phyloP scores from a whole-genome alignment of 2,329 filamentous ascomycete genomes.

The Verticillium isaacii region DNA sequence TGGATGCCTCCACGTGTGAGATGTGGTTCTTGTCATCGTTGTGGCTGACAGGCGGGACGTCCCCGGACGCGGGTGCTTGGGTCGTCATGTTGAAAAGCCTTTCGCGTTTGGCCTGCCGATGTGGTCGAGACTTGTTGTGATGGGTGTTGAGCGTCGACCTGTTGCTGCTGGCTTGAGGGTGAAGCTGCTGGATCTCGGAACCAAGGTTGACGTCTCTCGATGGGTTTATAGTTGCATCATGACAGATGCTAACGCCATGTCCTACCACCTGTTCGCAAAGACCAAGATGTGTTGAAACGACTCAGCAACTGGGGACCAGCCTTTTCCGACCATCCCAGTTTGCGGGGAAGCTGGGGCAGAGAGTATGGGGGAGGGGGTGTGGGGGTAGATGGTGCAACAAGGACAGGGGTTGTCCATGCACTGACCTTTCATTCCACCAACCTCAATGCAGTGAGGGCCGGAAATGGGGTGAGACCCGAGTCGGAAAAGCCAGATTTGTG shows the following conservation, averaged over 20 bases:
- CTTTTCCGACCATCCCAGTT: not conserved
- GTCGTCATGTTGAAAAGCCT: not conserved
- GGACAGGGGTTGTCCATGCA: not conserved
- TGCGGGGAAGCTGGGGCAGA: not conserved
- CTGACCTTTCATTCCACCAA: not conserved
- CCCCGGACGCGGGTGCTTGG: not conserved
- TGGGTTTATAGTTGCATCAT: not conserved
- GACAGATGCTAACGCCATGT: not conserved
- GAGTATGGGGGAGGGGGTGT: not conserved
- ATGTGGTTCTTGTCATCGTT: constrained; percentile 2
- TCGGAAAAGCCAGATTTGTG: not conserved
- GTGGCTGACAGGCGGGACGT: not conserved
- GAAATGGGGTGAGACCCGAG: not conserved
- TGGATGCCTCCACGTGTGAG: constrained; percentile 1
- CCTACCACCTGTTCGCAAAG: not conserved
- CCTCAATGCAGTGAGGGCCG: not conserved
- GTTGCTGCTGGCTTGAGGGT: not conserved
- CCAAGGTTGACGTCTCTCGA: not conserved
- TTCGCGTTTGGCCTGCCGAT: not conserved
- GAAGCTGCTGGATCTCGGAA: not conserved
- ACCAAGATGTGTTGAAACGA: not conserved
- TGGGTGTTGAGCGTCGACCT: not conserved
- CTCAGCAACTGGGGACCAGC: not conserved
- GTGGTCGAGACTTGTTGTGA: not conserved
- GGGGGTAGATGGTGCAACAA: not conserved